Evolutionary conservation across 352 stramenopile genomes (phyloP).

Genomic region (Globisporangium uncinulatum): DNA sequence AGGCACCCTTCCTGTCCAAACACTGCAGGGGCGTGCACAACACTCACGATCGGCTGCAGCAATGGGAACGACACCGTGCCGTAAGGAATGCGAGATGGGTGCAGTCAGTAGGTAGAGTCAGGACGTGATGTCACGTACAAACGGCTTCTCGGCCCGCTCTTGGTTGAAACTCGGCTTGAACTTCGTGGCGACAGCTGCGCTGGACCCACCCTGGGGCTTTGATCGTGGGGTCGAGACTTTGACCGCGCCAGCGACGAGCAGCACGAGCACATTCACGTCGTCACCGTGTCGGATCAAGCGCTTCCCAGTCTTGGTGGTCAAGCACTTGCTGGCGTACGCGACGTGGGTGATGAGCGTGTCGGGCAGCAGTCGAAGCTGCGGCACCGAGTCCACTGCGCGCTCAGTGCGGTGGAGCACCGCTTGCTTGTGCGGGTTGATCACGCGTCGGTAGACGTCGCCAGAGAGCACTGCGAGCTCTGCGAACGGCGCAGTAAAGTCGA

Average conservation of each 20-base stretch:
- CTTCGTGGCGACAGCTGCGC: neutral
- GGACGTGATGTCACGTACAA: slow-evolving; percentile 4
- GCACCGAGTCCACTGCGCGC: slow-evolving; percentile 43
- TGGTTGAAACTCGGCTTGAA: slow-evolving; percentile 7
- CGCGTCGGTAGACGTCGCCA: slow-evolving; percentile 56
- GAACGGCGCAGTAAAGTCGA: slow-evolving; percentile 40
- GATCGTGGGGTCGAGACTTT: slow-evolving; percentile 40
- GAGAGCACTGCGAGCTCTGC: slow-evolving; percentile 56
- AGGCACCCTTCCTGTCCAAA: slow-evolving; percentile 63
- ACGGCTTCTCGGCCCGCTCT: slow-evolving; percentile 4
- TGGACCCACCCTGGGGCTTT: neutral
- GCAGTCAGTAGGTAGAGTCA: neutral
- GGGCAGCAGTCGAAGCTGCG: slow-evolving; percentile 35
- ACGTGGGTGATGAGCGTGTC: slow-evolving; percentile 53
- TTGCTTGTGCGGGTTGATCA: slow-evolving; percentile 71
- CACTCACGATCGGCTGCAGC: slow-evolving; percentile 41
- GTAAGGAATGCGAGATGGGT: neutral
- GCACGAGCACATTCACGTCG: slow-evolving; percentile 50
- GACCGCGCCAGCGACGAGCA: slow-evolving; percentile 58
- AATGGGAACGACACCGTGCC: neutral
- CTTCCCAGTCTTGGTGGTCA: slow-evolving; percentile 34
- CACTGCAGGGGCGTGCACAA: slow-evolving; percentile 55
- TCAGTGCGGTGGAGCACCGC: slow-evolving; percentile 53
- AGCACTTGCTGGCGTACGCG: slow-evolving; percentile 50
- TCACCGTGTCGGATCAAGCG: slow-evolving; percentile 47